Percentiles rank a stretch among this genome's conserved stretches.
Evolutionary conservation across 1,139 yeast species (phyloP).

Genomic region (Pichia sp.): DNA sequence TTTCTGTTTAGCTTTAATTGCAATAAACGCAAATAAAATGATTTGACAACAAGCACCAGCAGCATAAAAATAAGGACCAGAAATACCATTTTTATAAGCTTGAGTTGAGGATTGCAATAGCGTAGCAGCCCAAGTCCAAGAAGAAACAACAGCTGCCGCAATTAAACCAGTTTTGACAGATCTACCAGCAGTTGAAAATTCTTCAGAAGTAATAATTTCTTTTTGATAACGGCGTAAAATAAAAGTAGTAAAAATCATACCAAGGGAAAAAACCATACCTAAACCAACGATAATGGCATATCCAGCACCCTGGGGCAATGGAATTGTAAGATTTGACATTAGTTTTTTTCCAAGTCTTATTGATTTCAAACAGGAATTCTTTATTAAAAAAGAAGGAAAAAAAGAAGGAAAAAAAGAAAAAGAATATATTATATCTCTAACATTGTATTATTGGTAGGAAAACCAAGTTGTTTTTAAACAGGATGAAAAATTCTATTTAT

Average conservation of each 20-base stretch:
- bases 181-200: conserved; percentile 43
- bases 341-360: too few relatives aligned
- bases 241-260: conserved; percentile 70
- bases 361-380: too few relatives aligned
- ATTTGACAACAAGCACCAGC: conserved; percentile 53
- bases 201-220: conserved; percentile 83
- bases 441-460: too few relatives aligned
- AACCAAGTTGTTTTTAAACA: too few relatives aligned
- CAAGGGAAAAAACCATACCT: conserved; percentile 72
- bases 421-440: too few relatives aligned
- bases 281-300: conserved; percentile 86
- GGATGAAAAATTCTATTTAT: too few relatives aligned
- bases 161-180: conserved; percentile 33
- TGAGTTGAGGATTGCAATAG: conserved; percentile 25
- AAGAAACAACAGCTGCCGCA: conserved; percentile 33
- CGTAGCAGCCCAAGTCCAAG: conserved; percentile 39
- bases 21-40: conserved; percentile 44
- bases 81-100: conserved; percentile 30
- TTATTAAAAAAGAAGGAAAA: too few relatives aligned
- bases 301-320: conserved; percentile 78
- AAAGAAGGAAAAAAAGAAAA: too few relatives aligned
- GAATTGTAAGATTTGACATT: too few relatives aligned
- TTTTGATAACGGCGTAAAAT: conserved; percentile 66
- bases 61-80: conserved; percentile 46
- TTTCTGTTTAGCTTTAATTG: conserved; percentile 47